Evolutionary conservation across 306 rosid species (phyloP).

Genomic region (Prunus mongolica): DNA sequence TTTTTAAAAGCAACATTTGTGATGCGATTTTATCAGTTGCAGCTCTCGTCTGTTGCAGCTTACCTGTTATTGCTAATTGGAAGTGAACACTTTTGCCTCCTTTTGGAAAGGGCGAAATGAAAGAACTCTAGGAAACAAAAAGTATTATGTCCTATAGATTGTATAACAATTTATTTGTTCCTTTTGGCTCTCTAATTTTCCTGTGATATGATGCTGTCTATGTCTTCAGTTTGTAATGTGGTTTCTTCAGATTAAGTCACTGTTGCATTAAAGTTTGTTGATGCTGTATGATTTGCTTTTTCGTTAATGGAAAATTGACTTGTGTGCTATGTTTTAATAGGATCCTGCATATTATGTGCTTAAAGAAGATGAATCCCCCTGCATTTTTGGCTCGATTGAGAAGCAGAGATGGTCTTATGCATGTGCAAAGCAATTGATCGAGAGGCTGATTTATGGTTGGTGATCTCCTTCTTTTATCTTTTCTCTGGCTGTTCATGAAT

Average conservation of each 20-base stretch:
- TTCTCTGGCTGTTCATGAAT: neutral
- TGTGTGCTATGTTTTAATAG: slow-evolving; percentile 33
- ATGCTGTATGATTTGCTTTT: neutral
- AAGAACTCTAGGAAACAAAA: neutral
- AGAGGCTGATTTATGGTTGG: slow-evolving; percentile 86
- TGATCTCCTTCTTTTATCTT: neutral
- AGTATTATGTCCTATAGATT: neutral
- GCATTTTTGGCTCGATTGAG: slow-evolving; percentile 89
- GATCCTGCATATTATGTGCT: slow-evolving; percentile 82
- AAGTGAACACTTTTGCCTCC: neutral
- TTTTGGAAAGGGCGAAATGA: neutral
- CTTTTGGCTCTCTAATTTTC: neutral
- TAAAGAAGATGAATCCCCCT: slow-evolving; percentile 78
- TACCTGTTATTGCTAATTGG: neutral
- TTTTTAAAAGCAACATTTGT: neutral
- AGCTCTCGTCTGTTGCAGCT: too few relatives aligned
- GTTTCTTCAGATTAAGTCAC: neutral
- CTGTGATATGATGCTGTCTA: neutral
- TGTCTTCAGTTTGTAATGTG: neutral
- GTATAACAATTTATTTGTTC: neutral
- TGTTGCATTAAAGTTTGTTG: neutral
- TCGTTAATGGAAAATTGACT: neutral
- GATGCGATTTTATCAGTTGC: neutral
- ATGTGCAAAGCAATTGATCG: slow-evolving; percentile 91
- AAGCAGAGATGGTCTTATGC: slow-evolving; percentile 98